These are phyloP conservation scores for Rhodotorula paludigena DNA, from an alignment of 768 basidiomycete genomes.

Conservation along the genomic window DNA sequence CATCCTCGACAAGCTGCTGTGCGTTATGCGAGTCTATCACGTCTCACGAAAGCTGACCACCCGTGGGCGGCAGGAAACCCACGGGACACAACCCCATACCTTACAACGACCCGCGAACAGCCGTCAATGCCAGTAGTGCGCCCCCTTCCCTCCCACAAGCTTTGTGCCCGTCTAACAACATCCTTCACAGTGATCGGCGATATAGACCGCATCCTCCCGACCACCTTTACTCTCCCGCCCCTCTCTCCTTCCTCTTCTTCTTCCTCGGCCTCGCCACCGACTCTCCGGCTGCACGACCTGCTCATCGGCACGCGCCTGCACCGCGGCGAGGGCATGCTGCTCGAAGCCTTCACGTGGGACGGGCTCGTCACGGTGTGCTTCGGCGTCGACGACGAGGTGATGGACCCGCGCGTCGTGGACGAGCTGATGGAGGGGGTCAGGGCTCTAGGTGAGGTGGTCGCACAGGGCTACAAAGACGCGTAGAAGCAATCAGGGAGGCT, in stretches of 20 bases:
- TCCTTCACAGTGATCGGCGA: conserved; percentile 31
- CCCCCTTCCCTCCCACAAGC: not conserved
- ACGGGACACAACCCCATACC: not conserved
- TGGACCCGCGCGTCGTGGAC: not conserved
- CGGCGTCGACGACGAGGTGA: conserved; percentile 14
- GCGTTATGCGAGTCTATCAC: not conserved
- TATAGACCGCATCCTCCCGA: conserved; percentile 29
- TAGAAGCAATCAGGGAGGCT: not conserved
- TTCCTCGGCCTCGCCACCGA: not conserved
- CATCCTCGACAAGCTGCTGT: conserved; percentile 22
- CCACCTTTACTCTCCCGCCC: conserved; percentile 10
- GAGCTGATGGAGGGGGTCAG: not conserved
- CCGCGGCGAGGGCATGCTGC: conserved; percentile 29
- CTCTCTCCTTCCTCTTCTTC: not conserved
- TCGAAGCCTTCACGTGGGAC: conserved; percentile 32
- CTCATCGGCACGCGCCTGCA: conserved; percentile 28
- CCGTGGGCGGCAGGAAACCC: not conserved
- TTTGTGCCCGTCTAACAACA: no score
- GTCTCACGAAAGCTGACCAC: no score
- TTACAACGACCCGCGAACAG: conserved; percentile 8
- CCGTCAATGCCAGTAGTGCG: conserved; percentile 30
- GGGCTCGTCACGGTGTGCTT: conserved; percentile 18
- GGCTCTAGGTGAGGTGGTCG: not conserved
- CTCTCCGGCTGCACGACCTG: conserved; percentile 6
- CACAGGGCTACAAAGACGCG: not conserved